These are phyloP conservation scores for Chimonanthus praecox DNA, from an alignment of 164 flowering plant species.

Conservation along the genomic window DNA sequence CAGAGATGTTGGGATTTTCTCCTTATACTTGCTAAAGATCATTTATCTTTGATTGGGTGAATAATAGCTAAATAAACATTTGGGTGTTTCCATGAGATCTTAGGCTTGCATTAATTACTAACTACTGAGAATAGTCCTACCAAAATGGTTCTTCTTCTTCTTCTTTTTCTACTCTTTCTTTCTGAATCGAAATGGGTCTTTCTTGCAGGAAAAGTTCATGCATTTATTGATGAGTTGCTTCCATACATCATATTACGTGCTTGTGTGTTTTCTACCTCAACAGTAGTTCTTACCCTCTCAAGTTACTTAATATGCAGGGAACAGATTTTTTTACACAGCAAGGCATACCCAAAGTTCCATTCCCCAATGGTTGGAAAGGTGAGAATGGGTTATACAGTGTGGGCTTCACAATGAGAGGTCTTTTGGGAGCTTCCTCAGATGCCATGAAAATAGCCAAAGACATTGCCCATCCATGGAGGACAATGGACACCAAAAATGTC, in stretches of 20 bases:
- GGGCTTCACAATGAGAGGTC: constrained; percentile 80
- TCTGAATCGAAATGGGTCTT: too few species aligned
- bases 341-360: constrained; percentile 81
- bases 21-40: too few species aligned
- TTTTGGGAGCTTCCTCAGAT: constrained; percentile 66
- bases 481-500: constrained; percentile 8
- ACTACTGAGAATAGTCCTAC: too few species aligned
- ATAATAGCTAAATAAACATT: too few species aligned
- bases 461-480: constrained; percentile 54
- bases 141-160: too few species aligned
- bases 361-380: constrained; percentile 86
- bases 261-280: not conserved
- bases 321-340: constrained; percentile 65
- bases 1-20: too few species aligned
- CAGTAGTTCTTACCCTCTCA: not conserved
- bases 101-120: too few species aligned
- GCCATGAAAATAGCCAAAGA: constrained; percentile 67
- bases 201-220: not conserved
- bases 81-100: too few species aligned
- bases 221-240: not conserved
- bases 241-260: not conserved
- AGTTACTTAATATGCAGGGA: constrained; percentile 31
- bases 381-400: constrained; percentile 70
- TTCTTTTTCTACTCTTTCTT: too few species aligned
- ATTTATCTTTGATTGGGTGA: too few species aligned